phyloP scores from a whole-genome alignment of 805 yeast genomes.

The Jamesozyma jinghongensis region DNA sequence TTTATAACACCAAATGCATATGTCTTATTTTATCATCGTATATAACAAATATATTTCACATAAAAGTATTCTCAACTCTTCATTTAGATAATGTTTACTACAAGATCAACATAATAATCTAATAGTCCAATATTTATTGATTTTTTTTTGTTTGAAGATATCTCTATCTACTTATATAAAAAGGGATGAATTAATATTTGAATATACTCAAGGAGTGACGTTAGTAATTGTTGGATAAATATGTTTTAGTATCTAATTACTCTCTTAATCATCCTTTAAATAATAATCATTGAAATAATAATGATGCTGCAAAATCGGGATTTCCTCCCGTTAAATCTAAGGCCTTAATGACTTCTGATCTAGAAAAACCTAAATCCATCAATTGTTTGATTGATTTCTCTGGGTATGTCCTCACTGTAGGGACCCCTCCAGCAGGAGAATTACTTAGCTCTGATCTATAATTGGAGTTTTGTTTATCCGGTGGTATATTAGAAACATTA shows the following conservation, averaged over 20 bases:
- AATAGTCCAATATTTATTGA: too few species aligned
- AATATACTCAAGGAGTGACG: too few species aligned
- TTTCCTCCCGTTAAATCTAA: constrained; percentile 62
- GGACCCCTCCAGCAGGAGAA: background rate
- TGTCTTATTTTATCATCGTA: constrained; percentile 58
- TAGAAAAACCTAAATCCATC: constrained; percentile 61
- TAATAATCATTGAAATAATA: constrained; percentile 38
- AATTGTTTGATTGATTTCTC: constrained; percentile 40
- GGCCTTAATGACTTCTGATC: constrained; percentile 55
- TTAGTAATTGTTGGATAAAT: too few species aligned
- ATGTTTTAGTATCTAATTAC: too few species aligned
- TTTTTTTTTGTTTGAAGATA: too few species aligned
- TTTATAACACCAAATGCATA: constrained; percentile 72
- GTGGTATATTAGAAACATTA: constrained; percentile 1
- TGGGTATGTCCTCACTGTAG: constrained; percentile 12
- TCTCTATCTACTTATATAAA: too few species aligned
- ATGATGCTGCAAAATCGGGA: constrained; percentile 77
- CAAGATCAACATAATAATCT: too few species aligned
- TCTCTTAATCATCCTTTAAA: too few species aligned
- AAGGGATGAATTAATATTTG: too few species aligned
- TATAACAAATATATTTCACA: background rate
- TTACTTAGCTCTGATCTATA: background rate
- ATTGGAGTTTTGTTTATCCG: background rate
- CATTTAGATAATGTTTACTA: too few species aligned
- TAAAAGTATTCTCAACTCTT: too few species aligned